Evolutionary conservation across 495 filamentous ascomycete species (phyloP).

Genomic region (Penicillium odoratum): DNA sequence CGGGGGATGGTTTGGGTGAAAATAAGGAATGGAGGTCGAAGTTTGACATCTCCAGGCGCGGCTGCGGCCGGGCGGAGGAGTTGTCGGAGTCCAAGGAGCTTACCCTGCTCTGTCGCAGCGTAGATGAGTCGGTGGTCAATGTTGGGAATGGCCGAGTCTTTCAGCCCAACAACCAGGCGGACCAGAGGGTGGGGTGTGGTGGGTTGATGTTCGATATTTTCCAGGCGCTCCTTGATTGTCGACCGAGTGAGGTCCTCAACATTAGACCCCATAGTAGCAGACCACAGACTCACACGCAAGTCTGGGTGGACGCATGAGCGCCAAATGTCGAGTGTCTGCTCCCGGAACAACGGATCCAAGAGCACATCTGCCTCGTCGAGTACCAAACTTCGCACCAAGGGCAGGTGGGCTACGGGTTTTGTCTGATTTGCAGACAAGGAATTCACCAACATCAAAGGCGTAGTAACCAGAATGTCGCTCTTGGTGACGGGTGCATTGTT

Average conservation of each 20-base stretch:
- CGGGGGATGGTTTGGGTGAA: conserved; percentile 94
- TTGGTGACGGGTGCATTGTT: conserved; percentile 51
- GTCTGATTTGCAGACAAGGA: conserved; percentile 58
- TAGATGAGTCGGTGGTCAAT: conserved; percentile 87
- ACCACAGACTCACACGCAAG: conserved; percentile 81
- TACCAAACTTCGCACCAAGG: conserved; percentile 68
- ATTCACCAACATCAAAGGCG: conserved; percentile 76
- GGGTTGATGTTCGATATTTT: conserved; percentile 19
- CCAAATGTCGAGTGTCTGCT: conserved; percentile 90
- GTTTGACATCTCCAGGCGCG: conserved; percentile 55
- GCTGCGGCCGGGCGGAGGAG: conserved; percentile 77
- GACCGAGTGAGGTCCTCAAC: conserved; percentile 74
- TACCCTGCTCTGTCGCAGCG: conserved; percentile 88
- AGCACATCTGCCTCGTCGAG: conserved; percentile 96
- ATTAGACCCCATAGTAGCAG: conserved; percentile 92
- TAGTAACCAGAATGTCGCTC: conserved; percentile 88
- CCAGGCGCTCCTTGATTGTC: conserved; percentile 55
- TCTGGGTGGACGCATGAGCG: conserved; percentile 63
- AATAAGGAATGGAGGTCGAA: conserved; percentile 86
- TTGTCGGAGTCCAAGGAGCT: conserved; percentile 87
- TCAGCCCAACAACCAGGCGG: conserved; percentile 88
- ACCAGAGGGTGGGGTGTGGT: conserved; percentile 54
- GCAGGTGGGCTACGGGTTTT: conserved; percentile 49
- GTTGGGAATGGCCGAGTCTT: conserved; percentile 91
- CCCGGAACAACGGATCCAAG: conserved; percentile 83